Evolutionary conservation across 2,329 filamentous ascomycete species (phyloP), one percentile per base, ranked within the genome.

Genomic region (Colletotrichum falcatum): DNA sequence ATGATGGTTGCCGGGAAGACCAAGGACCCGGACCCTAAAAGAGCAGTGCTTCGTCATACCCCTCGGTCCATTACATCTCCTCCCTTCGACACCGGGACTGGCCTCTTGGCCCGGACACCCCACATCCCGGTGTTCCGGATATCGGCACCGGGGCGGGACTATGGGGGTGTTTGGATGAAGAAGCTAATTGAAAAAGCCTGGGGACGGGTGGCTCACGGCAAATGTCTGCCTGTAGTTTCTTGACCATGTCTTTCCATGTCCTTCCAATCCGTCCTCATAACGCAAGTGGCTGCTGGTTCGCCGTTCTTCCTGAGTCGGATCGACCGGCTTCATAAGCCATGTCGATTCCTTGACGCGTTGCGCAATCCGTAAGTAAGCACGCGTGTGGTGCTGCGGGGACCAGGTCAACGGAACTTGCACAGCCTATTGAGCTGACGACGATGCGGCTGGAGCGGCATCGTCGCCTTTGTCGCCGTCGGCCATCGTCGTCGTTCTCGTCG

Each of bases 101-200:
- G 7, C 4, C 46, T 66, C 44, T 39, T 54, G 37, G 53, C 46
- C 64, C 64, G 68, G 68, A 68, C 67, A 60, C 68, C 64, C 68
- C 64, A 70, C 68, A 70, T 68, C 64, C 64, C 58, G 68, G 64
- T 59, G 53, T 59, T 70, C 64, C 64, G 68, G 68, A 63, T 63
- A 65, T 67, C 68, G 58, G 68, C 68, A 63, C 37, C 58, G 37
- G 56, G 20, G 44, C 44, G 44, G 49, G 42, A 46, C 33, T n/a
- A 9, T 18, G 48, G 48, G 44, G 54, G 54, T 37, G 46, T 70
- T 66, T 66, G 54, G 54, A 61, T 26, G 66, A 69, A 60, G 66
- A 69, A 60, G 61, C 44, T 44, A 62, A 30, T 20, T 23, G 61
- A 30, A 35, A 23, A 53, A 18, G 44, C 11, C 20, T 46, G 9